These are phyloP conservation scores for Kockovaella imperatae DNA, from an alignment of 768 basidiomycete genomes.

Conservation along the genomic window DNA sequence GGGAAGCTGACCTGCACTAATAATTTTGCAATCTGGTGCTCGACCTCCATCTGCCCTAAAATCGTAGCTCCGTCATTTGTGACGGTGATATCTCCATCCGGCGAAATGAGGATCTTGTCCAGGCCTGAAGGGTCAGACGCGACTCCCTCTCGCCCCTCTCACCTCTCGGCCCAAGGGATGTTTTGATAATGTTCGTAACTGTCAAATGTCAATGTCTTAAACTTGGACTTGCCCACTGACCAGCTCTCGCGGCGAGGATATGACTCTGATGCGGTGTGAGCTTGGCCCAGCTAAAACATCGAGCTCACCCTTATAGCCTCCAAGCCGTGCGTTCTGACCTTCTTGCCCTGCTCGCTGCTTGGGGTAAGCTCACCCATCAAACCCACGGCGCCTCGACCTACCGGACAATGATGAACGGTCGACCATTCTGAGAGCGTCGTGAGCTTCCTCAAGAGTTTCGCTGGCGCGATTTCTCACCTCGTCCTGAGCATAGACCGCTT, in stretches of 20 bases:
- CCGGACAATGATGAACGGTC: conserved; percentile 91
- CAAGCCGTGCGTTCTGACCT: conserved; percentile 81
- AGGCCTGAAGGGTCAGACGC: conserved; percentile 54
- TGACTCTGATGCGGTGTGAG: conserved; percentile 51
- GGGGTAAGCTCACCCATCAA: conserved; percentile 2
- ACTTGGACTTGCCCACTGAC: conserved; percentile 14
- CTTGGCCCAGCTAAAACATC: too few species aligned
- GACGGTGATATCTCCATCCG: conserved; percentile 97
- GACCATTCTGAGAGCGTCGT: conserved; percentile 60
- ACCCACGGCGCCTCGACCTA: conserved; percentile 3
- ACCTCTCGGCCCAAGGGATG: conserved; percentile 93
- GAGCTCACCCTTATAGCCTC: conserved; percentile 83
- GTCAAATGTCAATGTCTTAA: conserved; percentile 44
- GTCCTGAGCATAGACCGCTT: conserved; percentile 46
- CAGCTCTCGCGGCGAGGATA: conserved; percentile 76
- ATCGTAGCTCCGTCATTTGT: conserved; percentile 99
- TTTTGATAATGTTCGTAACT: conserved; percentile 88
- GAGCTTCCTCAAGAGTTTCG: conserved; percentile 4
- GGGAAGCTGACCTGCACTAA: conserved; percentile 54
- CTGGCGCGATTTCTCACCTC: conserved; percentile 34
- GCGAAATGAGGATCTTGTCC: conserved; percentile 50
- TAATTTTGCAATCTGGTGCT: conserved; percentile 97
- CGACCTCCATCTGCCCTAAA: conserved; percentile 96
- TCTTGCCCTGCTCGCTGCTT: conserved; percentile 74
- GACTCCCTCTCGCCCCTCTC: conserved; percentile 13